Base-by-base conservation (phyloP, 2,329 filamentous ascomycete species). In the Diaporthe caulivora region DNA sequence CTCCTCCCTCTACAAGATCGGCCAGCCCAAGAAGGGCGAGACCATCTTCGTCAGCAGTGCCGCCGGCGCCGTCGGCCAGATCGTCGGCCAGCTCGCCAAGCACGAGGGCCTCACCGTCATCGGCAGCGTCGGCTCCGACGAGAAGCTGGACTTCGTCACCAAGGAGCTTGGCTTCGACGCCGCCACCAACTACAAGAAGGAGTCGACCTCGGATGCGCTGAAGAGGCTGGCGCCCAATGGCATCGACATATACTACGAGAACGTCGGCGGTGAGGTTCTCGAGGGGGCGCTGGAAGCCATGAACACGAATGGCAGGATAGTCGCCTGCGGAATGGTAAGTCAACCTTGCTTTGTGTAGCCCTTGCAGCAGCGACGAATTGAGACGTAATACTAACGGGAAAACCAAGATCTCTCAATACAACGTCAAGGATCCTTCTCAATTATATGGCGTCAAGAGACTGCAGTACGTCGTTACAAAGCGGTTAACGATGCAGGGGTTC, bases 101-200 rank as follows among this genome's bases (percentile, higher is more conserved):
- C 90, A 92, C 75, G 92, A 95, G 82, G 94, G 94, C 2, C 83
- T 97, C 72, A 92, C 84, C 57, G 94, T 97, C 53, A 92, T 97
- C 76, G 95, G 94, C 24, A 94, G 91, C 68, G 94, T 95, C 15
- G 94, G 95, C 3, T 91, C 91, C 24, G 92, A 95, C 79, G 92
- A 93, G 79, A 97, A 97, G 86, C 86, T 95, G 31, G 90, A 93
- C 26, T 97, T 91, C 81, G 82, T 89, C 69, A 80, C 77, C 55
- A 82, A 86, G 71, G 84, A 88, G 78, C 83, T 89, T 1, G 87
- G 87, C 11, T 89, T 87, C 76, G 87, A 89, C 71, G 84, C 77
- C 21, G 94, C 92, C 11, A 97, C 96, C 85, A 97, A 97, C 87
- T 97, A 97, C 88, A 96, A 97, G 88, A 95, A 90, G 77, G 94